phyloP scores from a whole-genome alignment of 108 stramenopile species.

The Skeletonema menzelii region DNA sequence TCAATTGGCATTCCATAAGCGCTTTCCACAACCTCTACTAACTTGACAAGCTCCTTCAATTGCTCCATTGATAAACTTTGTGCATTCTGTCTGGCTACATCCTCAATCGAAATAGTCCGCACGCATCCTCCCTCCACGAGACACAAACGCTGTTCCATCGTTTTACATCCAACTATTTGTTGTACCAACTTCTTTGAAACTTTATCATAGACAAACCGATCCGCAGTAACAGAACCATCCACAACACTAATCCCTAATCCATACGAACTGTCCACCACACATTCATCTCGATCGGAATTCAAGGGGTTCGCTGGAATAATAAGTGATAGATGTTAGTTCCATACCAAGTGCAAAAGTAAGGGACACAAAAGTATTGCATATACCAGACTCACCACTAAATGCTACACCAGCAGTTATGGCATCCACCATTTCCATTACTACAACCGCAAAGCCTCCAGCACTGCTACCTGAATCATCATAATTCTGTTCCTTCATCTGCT shows the following conservation, averaged over 20 bases:
- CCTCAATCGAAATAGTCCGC: background rate
- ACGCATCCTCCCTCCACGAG: slow-evolving; percentile 8
- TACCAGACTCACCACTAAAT: slow-evolving; percentile 7
- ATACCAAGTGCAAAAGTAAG: too few species aligned
- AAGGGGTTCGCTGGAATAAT: slow-evolving; percentile 25
- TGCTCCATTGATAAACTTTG: slow-evolving; percentile 9
- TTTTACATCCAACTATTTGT: slow-evolving; percentile 11
- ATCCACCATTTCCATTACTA: slow-evolving; percentile 41
- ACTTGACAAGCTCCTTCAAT: slow-evolving; percentile 8
- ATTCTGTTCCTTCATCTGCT: background rate
- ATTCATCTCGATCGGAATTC: slow-evolving; percentile 31
- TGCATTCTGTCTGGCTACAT: slow-evolving; percentile 7
- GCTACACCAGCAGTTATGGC: slow-evolving; percentile 23
- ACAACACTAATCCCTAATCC: slow-evolving; percentile 37
- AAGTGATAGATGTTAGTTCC: too few species aligned
- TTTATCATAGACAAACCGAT: slow-evolving; percentile 29
- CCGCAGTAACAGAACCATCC: slow-evolving; percentile 25
- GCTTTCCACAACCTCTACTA: slow-evolving; percentile 9
- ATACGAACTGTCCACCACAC: slow-evolving; percentile 23
- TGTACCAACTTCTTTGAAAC: slow-evolving; percentile 14
- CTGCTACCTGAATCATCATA: background rate
- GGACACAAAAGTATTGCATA: too few species aligned
- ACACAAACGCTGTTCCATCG: slow-evolving; percentile 13
- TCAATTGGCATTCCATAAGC: slow-evolving; percentile 28
- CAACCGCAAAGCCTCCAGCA: slow-evolving; percentile 19